Base-by-base conservation (phyloP, 140 eudicot genomes). In the Stevia rebaudiana region DNA sequence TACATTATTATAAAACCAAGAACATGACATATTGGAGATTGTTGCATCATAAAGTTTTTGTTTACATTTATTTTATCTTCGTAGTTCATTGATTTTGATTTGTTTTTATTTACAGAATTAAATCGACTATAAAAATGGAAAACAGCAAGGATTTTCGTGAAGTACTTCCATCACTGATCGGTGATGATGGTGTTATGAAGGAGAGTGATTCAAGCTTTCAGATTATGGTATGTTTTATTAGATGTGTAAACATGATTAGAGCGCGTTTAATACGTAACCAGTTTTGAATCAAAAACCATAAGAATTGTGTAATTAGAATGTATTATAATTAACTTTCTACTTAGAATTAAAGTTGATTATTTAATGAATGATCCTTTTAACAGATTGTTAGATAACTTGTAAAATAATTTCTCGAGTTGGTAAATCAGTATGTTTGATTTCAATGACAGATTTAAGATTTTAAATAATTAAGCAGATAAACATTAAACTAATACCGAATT, bases 191-290 rank as follows among this genome's bases (percentile, higher is more conserved):
- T 36, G 48, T 12, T n/a, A 35, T 19, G 31, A 67, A 49, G 42
- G 74, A 67, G 60, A 54, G 47, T 74, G 55, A 36, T 40, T 39
- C 69, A 43, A 49, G 44, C 69, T 39, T 68, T 61, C 74, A 49
- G 37, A 39, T 49, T 49, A 58, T 39, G 74, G 74, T 74, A 67
- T 36, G 33, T 28, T 46, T 72, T 44, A 37, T 3, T 58, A 10
- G 5, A 11, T 22, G 6, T 10, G 6, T 22, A 7, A 8, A 0
- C 8, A 10, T 28, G 2, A 28, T n/a, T n/a, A n/a, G n/a, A n/a
- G n/a, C n/a, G n/a, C n/a, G n/a, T n/a, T n/a, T n/a, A n/a, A n/a
- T n/a, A n/a, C n/a, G n/a, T n/a, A n/a, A n/a, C n/a, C n/a, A 28
- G 7, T 37, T 6, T 37, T 37, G 0, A 6, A 11, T 37, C 4